Base-by-base conservation (phyloP, 75 land plant species). In the Sequoia sempervirens region DNA sequence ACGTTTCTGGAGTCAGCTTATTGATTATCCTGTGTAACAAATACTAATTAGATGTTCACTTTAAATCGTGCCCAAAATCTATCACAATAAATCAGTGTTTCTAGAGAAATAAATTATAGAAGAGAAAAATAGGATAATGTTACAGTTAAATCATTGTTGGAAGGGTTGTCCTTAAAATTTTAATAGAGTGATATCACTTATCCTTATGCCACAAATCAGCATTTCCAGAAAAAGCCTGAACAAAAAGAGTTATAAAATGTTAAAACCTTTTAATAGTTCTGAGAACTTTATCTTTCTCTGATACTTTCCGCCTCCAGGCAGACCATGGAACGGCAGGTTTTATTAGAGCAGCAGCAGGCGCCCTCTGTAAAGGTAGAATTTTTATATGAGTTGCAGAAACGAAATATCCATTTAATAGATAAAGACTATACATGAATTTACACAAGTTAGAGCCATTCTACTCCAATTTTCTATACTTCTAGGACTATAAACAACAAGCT, bases 241-340 rank as follows among this genome's bases (percentile, higher is more conserved):
- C 7, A 69, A 32, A 28, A 69, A 69, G 23, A 68, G 7, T 2
- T 26, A 26, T n/a, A 12, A 69, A 69, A 10, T 28, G 11, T 30
- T 28, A 32, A 10, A 50, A 50, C 95, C 99, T 93, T 85, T 94
- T 91, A 12, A 97, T 93, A 61, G 94, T 95, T 85, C 91, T 93
- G 70, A 93, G 86, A 69, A 95, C 95, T 82, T 91, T 89, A 20
- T 97, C 98, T 85, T 94, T 90, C 58, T 97, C 98, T 20, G 98
- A 91, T 83, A 96, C 86, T 75, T 72, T 90, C 17, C 93, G 93
- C 84, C 93, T 91, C 83, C 93, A 85, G 26, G 84, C 92, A 34
- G 90, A 88, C 97, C 99, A 95, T 86, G 99, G 99, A 53, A 90
- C 87, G 30, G 95, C 93, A 82, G 99, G 95, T 83, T 92, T 92